Evolutionary conservation across 768 basidiomycete genomes (phyloP).

Genomic region (Boletus subcaerulescens): DNA sequence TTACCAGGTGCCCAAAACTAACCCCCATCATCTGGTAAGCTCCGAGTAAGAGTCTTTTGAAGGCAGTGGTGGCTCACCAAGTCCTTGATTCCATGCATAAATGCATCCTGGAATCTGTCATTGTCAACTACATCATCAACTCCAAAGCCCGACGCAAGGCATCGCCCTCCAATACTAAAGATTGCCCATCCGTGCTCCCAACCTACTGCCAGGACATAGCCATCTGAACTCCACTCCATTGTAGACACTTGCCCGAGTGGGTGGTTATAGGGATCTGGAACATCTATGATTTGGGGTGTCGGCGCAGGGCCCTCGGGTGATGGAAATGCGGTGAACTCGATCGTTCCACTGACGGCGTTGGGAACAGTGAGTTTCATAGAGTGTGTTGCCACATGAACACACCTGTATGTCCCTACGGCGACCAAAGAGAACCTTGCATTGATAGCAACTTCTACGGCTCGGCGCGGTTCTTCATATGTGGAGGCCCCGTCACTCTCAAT

Average conservation of each 20-base stretch:
- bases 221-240: conserved; percentile 94
- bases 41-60: not conserved
- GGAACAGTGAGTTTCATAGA: not conserved
- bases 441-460: conserved; percentile 62
- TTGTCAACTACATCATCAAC: conserved; percentile 60
- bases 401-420: conserved; percentile 78
- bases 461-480: conserved; percentile 61
- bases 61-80: conserved; percentile 48
- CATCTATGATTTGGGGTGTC: conserved; percentile 55
- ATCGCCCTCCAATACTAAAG: conserved; percentile 85
- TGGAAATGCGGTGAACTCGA: conserved; percentile 69
- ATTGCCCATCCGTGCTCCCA: conserved; percentile 90
- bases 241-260: conserved; percentile 60
- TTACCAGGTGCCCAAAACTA: conserved; percentile 96
- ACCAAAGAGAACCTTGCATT: conserved; percentile 81
- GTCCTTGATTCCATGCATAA: conserved; percentile 76
- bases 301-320: conserved; percentile 56
- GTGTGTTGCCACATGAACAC: not conserved
- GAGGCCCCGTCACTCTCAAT: conserved; percentile 43
- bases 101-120: conserved; percentile 69
- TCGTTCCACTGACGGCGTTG: conserved; percentile 47
- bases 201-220: conserved; percentile 90
- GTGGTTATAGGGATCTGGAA: conserved; percentile 60
- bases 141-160: conserved; percentile 75
- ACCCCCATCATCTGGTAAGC: not conserved